These are phyloP conservation scores for Emmonsia crescens DNA, from an alignment of 2,329 filamentous ascomycete species.

Conservation along the genomic window DNA sequence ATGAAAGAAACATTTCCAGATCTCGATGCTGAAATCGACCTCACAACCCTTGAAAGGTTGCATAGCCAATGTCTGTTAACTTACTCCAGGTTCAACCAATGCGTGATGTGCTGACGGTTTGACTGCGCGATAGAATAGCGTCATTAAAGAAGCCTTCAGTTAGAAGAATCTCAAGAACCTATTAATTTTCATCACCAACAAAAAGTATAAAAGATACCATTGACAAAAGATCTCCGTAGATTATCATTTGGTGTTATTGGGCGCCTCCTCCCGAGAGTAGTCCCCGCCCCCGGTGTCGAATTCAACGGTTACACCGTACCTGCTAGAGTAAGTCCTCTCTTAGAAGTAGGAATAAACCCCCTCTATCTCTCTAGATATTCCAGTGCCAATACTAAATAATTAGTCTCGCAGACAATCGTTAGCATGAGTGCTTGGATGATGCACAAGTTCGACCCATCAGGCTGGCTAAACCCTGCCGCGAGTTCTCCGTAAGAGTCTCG, in stretches of 20 bases:
- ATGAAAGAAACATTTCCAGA: conserved; percentile 23
- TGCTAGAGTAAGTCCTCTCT: conserved; percentile 17
- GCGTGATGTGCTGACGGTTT: not conserved
- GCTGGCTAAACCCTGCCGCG: not conserved
- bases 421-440: not conserved
- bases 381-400: not conserved
- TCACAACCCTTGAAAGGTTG: conserved; percentile 24
- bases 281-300: conserved; percentile 21
- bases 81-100: not conserved
- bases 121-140: conserved; percentile 19
- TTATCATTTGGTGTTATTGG: conserved; percentile 25
- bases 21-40: conserved; percentile 16
- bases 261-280: conserved; percentile 27
- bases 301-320: conserved; percentile 25
- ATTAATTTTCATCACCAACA: not conserved
- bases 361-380: not conserved
- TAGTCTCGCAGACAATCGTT: not conserved
- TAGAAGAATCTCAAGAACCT: conserved; percentile 16
- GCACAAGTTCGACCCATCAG: not conserved
- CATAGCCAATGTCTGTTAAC: not conserved
- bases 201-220: not conserved
- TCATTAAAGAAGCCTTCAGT: conserved; percentile 30
- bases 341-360: too few species aligned
- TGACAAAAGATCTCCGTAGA: conserved; percentile 3
- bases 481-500: not conserved